phyloP scores from a whole-genome alignment of 129 eudicot genomes.

The Flaveria brownii region DNA sequence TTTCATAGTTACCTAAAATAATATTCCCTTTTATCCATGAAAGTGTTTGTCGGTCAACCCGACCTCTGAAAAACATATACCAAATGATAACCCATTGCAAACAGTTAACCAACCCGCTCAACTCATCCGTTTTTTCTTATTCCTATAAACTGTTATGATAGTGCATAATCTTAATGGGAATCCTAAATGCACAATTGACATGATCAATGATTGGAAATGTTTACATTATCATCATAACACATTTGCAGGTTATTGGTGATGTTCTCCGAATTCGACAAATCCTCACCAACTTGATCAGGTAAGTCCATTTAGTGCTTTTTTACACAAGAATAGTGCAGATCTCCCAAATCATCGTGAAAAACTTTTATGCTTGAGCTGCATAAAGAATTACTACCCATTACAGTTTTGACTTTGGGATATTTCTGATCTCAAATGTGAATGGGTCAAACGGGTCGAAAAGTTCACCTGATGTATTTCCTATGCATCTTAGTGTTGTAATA shows the following conservation, averaged over 20 bases:
- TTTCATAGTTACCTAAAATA: background rate
- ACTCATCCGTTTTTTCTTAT: background rate
- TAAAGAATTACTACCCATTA: background rate
- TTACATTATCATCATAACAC: background rate
- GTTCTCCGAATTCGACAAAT: constrained; percentile 93
- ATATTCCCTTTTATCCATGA: background rate
- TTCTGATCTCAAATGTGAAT: background rate
- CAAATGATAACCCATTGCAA: background rate
- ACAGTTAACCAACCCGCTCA: background rate
- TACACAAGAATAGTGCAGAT: background rate
- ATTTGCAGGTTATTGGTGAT: constrained; percentile 85
- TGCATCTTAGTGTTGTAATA: background rate
- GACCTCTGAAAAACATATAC: background rate
- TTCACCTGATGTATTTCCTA: background rate
- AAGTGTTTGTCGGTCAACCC: background rate
- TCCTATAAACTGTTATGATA: too few relatives aligned
- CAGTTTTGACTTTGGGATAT: background rate
- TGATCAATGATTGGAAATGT: background rate
- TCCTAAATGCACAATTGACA: too few relatives aligned
- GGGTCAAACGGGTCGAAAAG: background rate
- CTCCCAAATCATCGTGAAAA: background rate
- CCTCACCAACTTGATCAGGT: constrained; percentile 96
- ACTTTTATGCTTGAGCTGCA: background rate
- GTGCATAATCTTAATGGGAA: too few relatives aligned
- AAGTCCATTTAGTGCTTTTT: background rate